A percentile compares a stretch with the other conserved stretches of the same genome.
phyloP scores from a whole-genome alignment of 2,329 filamentous ascomycete genomes.

The Fusarium caatingaense region DNA sequence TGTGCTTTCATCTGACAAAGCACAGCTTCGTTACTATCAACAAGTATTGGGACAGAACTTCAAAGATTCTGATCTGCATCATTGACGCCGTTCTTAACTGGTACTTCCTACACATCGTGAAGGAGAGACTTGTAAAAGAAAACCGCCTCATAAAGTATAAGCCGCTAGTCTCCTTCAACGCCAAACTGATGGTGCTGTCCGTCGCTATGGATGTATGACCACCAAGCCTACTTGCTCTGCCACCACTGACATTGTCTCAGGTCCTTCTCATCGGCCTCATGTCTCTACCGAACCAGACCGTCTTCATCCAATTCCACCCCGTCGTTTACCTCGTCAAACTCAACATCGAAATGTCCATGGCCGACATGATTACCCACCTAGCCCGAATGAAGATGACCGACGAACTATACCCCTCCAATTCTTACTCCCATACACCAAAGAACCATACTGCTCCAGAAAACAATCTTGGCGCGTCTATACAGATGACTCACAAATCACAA shows the following conservation, averaged over 20 bases:
- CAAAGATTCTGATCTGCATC: conserved; percentile 63
- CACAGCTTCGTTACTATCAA: conserved; percentile 57
- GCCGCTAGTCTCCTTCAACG: conserved; percentile 62
- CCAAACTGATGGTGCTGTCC: conserved; percentile 61
- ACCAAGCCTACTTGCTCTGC: accelerated
- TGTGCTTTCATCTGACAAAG: neutral
- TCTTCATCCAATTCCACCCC: conserved; percentile 64
- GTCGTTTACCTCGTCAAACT: conserved; percentile 65
- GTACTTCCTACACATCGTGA: conserved; percentile 62
- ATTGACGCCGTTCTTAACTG: conserved; percentile 64
- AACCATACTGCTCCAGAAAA: neutral
- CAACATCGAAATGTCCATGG: conserved; percentile 66
- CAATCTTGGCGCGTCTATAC: conserved; percentile 2
- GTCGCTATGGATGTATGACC: conserved; percentile 60
- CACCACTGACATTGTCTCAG: neutral
- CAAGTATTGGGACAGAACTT: conserved; percentile 63
- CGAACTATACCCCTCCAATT: conserved; percentile 30
- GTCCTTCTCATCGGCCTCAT: conserved; percentile 50
- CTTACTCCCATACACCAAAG: conserved; percentile 18
- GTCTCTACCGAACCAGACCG: conserved; percentile 49
- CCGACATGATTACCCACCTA: conserved; percentile 60
- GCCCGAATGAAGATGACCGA: conserved; percentile 33
- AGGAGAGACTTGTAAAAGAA: conserved; percentile 59
- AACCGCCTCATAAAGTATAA: conserved; percentile 62
- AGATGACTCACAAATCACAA: conserved; percentile 33